Base-by-base conservation (phyloP, 768 basidiomycete species). In the Mrakia gelida region DNA sequence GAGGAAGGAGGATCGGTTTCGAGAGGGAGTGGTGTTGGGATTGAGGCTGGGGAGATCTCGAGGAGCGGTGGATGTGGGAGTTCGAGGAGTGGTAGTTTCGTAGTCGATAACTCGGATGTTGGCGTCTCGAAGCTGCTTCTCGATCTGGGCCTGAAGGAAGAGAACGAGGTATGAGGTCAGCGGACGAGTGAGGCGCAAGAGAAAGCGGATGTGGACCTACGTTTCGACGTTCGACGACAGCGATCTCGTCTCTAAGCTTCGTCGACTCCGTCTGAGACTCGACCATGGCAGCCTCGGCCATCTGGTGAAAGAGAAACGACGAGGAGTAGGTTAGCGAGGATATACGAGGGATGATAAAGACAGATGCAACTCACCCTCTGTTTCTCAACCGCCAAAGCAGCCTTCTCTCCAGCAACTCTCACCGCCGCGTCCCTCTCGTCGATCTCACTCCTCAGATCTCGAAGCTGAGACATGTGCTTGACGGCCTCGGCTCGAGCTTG, bases 351-450 rank as follows among this genome's bases (percentile, higher is more conserved):
- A 9, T 7, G 43, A 23, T 5, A 41, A 30, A 52, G 70, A 92
- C 43, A 93, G 84, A 21, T 91, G 89, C 34, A 91, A 88, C 92
- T 90, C 18, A 94, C 86, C 81, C 94, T 92, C 81, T 92, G 91
- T 83, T 93, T 93, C 87, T 91, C 89, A 41, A 94, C 85, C 74
- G 91, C 89, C 71, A 94, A 85, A 91, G 89, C 16, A 91, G 89
- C 26, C 93, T 89, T 28, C 93, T 92, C 83, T 92, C 92, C 84
- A 92, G 92, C 70, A 94, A 86, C 77, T 92, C 87, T 11, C 89
- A 86, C 2, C 92, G 88, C 80, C 94, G 92, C 89, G 82, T 94
- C 93, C 6, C 92, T 92, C 78, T 94, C 93, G 81, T 94, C 92
- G 80, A 95, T 85, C 23, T 93, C 91, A 34, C 88, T 85, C 11